Base-by-base conservation (phyloP, 139 green algal genomes). In the Mesotaenium endlicherianum region DNA sequence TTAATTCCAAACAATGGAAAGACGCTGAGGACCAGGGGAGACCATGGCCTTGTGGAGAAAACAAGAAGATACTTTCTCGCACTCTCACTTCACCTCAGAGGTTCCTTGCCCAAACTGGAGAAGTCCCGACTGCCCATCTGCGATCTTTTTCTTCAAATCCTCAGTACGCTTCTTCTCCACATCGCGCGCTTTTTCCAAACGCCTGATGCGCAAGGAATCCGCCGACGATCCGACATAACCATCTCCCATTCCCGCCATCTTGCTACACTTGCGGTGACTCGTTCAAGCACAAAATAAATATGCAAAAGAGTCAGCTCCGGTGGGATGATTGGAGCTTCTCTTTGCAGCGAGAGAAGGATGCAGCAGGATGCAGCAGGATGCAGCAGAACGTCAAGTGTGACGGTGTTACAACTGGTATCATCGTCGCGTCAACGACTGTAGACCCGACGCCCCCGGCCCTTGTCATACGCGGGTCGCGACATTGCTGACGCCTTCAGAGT, bases 171-270 rank as follows among this genome's bases (percentile, higher is more conserved):
- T 31, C 45, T 68, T 39, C 68, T 86, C 80, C 71, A 68, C 53
- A 69, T 86, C 80, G 0, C 80, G 80, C 67, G 83, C 39, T 68
- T 80, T 80, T 68, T 80, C 68, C 44, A 86, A 40, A 69, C 80
- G 80, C 67, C 80, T 39, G 44, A 86, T 86, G 26, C 80, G 67
- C 60, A 70, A 42, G 69, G 34, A 41, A 40, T 86, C 80, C 43
- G 49, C 45, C 60, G 80, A 16, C 68, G 80, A 69, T 2, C 80
- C 80, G 69, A 86, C 80, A 31, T 86, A 86, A 8, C 80, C 80
- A 41, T 86, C 80, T 38, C 80, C 80, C 67, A 86, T 49, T 8
- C 80, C 80, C 60, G 80, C 80, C 80, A 86, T 86, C 53, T 30
- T 34, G 57, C 26, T 34, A 31, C 38, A 31, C 59, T 39, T 5